A percentile compares a stretch with the other conserved stretches of the same genome.
phyloP scores from a whole-genome alignment of 805 yeast species.

The Sungouiella blattae region DNA sequence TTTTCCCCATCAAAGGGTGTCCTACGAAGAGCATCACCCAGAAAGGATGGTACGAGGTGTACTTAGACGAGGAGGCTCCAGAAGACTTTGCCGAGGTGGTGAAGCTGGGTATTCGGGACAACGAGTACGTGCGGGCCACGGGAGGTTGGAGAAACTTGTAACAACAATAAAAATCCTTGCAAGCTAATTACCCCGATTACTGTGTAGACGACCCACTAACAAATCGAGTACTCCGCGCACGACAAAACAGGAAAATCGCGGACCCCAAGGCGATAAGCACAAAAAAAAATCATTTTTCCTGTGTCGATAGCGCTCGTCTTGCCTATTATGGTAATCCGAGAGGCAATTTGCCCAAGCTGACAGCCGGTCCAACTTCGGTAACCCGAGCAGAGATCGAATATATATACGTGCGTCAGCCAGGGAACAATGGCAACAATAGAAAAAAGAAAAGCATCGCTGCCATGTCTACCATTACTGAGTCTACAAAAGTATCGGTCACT shows the following conservation, averaged over 20 bases:
- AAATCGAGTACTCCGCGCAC: too few relatives aligned
- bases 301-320: background rate
- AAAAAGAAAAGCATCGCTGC: too few relatives aligned
- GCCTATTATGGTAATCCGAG: background rate
- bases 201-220: too few relatives aligned
- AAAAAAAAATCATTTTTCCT: too few relatives aligned
- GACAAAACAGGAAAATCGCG: too few relatives aligned
- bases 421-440: too few relatives aligned
- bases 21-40: background rate
- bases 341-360: too few relatives aligned
- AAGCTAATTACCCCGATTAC: too few relatives aligned
- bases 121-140: slow-evolving; percentile 1
- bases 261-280: too few relatives aligned
- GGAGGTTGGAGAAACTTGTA: background rate
- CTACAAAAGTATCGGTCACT: background rate
- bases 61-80: background rate
- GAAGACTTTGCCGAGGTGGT: background rate
- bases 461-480: background rate
- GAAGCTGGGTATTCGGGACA: background rate
- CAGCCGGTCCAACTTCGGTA: too few relatives aligned
- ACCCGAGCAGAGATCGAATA: too few relatives aligned
- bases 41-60: slow-evolving; percentile 2
- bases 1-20: slow-evolving; percentile 1
- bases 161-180: background rate
- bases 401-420: too few relatives aligned